Percentiles rank a stretch among this genome's conserved stretches.
Conservation (phyloP, 495 filamentous ascomycete genomes). For the Lindgomyces ingoldianus region DNA sequence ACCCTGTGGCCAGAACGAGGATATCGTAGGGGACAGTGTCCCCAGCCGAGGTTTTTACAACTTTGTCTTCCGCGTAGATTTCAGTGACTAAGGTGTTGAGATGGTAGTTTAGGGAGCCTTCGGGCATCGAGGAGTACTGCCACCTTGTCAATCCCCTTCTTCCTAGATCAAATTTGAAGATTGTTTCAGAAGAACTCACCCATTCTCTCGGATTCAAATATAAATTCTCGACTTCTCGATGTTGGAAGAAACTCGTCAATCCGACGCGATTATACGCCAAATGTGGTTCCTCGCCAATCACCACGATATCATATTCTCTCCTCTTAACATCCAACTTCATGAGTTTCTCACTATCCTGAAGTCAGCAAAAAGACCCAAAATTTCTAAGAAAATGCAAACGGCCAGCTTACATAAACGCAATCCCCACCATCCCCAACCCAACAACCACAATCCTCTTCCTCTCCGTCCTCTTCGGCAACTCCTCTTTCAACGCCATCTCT, state of each 20-base stretch:
- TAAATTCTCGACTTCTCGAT: conserved; percentile 84
- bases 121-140: conserved; percentile 59
- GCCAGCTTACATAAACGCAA: conserved; percentile 91
- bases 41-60: conserved; percentile 70
- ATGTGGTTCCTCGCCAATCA: conserved; percentile 90
- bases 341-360: conserved; percentile 70
- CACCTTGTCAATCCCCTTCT: neutral
- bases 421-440: conserved; percentile 93
- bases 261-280: conserved; percentile 95
- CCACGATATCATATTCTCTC: conserved; percentile 79
- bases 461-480: conserved; percentile 30
- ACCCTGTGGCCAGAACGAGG: conserved; percentile 88
- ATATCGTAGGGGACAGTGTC: conserved; percentile 79
- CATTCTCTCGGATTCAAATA: conserved; percentile 90
- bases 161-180: neutral
- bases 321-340: conserved; percentile 79
- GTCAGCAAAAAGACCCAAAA: neutral
- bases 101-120: conserved; percentile 75
- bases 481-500: neutral
- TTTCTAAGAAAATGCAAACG: too few relatives aligned
- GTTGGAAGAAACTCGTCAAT: conserved; percentile 90
- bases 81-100: conserved; percentile 77
- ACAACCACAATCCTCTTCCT: conserved; percentile 81
- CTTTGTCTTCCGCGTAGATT: conserved; percentile 65
- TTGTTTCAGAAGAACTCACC: conserved; percentile 53